Conservation (phyloP, 495 filamentous ascomycete genomes). For the Annulohypoxylon bovei region DNA sequence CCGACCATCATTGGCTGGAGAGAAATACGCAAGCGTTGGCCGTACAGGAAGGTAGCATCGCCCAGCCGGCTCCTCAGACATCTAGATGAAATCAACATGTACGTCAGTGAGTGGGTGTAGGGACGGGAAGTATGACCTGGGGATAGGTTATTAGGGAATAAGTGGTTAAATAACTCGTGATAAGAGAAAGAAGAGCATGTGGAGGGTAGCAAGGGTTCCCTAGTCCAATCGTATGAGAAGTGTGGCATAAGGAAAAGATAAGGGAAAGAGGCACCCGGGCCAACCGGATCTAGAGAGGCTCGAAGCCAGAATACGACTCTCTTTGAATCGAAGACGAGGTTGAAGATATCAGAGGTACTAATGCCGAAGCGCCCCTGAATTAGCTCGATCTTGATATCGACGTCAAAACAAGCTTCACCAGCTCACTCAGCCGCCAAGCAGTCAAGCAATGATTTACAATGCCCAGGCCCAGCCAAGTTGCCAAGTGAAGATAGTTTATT, state of each 20-base stretch:
- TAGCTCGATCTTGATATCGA: neutral
- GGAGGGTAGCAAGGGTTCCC: constrained; percentile 33
- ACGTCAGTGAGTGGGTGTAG: constrained; percentile 17
- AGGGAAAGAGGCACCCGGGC: neutral
- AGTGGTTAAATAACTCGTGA: constrained; percentile 23
- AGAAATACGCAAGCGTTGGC: constrained; percentile 28
- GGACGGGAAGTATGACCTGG: constrained; percentile 4
- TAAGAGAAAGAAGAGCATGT: constrained; percentile 19
- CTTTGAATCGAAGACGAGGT: neutral
- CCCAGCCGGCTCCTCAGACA: constrained; percentile 34
- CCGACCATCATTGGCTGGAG: constrained; percentile 14
- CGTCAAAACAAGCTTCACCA: constrained; percentile 40
- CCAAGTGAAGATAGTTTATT: constrained; percentile 12
- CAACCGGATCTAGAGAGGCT: constrained; percentile 8
- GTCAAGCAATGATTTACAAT: constrained; percentile 27
- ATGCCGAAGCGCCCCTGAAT: neutral
- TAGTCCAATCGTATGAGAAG: constrained; percentile 23
- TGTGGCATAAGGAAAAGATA: constrained; percentile 17
- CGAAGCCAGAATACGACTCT: neutral
- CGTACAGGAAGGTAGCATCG: constrained; percentile 42
- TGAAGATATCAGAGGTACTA: neutral
- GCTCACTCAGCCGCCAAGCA: constrained; percentile 22
- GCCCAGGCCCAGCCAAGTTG: constrained; percentile 27
- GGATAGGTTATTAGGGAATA: constrained; percentile 7
- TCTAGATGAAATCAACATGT: constrained; percentile 22